phyloP scores from a whole-genome alignment of 2,329 filamentous ascomycete species.

The Ceratocystis ficicola region DNA sequence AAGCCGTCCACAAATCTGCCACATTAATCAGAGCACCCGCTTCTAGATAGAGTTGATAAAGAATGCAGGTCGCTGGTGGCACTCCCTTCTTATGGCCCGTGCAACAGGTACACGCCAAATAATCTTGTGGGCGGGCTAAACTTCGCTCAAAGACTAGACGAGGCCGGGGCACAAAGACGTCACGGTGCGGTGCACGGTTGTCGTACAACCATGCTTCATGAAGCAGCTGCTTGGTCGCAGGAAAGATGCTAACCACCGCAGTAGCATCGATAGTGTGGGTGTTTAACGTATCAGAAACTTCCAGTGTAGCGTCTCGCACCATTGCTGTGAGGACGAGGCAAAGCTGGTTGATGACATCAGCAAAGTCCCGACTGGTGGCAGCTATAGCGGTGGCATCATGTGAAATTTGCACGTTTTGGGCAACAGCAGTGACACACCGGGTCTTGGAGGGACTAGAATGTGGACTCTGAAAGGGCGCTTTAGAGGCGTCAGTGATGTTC shows the following conservation, averaged over 20 bases:
- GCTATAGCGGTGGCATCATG: slow-evolving; percentile 60
- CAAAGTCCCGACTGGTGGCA: slow-evolving; percentile 58
- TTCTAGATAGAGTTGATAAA: slow-evolving; percentile 71
- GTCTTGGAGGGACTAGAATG: slow-evolving; percentile 58
- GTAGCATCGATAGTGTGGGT: slow-evolving; percentile 26
- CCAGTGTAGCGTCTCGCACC: slow-evolving; percentile 31
- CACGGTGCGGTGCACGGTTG: slow-evolving; percentile 52
- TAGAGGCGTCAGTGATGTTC: slow-evolving; percentile 35
- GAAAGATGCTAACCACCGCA: slow-evolving; percentile 27
- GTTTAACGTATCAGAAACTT: neutral
- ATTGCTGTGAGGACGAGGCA: slow-evolving; percentile 25
- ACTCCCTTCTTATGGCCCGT: slow-evolving; percentile 25
- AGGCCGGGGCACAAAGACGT: slow-evolving; percentile 66
- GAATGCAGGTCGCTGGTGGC: slow-evolving; percentile 56
- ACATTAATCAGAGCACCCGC: slow-evolving; percentile 66
- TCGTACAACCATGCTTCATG: slow-evolving; percentile 69
- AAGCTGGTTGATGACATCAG: slow-evolving; percentile 44
- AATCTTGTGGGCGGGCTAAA: slow-evolving; percentile 61
- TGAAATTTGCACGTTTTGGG: slow-evolving; percentile 69
- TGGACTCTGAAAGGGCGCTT: slow-evolving; percentile 38
- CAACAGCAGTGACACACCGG: slow-evolving; percentile 64
- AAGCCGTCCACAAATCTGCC: slow-evolving; percentile 68
- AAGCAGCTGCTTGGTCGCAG: slow-evolving; percentile 41
- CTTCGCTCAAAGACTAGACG: slow-evolving; percentile 59
- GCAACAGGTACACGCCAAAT: slow-evolving; percentile 63